phyloP scores from a whole-genome alignment of 179 eudicot genomes.

The Gypsophila paniculata region DNA sequence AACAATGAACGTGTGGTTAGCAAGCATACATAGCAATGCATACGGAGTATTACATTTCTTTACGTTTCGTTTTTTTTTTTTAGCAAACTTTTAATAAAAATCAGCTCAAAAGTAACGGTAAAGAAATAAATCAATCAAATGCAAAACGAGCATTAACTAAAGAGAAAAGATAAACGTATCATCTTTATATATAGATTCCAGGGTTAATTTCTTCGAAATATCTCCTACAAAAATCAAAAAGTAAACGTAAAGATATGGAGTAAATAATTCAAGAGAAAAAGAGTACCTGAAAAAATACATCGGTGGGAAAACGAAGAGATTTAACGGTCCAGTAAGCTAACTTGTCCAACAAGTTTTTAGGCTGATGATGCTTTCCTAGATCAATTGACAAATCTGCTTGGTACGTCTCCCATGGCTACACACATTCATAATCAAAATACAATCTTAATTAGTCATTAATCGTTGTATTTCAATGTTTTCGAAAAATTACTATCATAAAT shows the following conservation, averaged over 20 bases:
- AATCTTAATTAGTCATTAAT: not conserved
- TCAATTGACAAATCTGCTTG: slow-evolving; percentile 36
- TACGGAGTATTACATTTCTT: too few relatives aligned
- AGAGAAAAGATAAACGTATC: too few relatives aligned
- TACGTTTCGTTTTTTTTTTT: too few relatives aligned
- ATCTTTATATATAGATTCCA: too few relatives aligned
- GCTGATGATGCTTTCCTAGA: slow-evolving; percentile 34
- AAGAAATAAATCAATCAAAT: too few relatives aligned
- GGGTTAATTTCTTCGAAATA: too few relatives aligned
- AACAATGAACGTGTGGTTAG: not conserved
- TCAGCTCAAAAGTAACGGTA: too few relatives aligned
- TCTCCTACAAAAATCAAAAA: not conserved
- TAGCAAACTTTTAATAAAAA: too few relatives aligned
- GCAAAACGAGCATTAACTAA: too few relatives aligned
- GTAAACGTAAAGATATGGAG: not conserved
- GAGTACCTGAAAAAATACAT: slow-evolving; percentile 36
- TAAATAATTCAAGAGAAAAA: not conserved
- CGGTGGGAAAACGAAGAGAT: slow-evolving; percentile 32
- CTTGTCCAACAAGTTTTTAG: slow-evolving; percentile 34
- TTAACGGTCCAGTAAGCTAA: slow-evolving; percentile 37
- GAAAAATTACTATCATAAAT: not conserved
- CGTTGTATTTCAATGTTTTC: not conserved
- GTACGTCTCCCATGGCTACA: slow-evolving; percentile 44
- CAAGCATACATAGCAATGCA: too few relatives aligned
- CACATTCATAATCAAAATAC: not conserved